These are phyloP conservation scores for Gamarada debralockiae DNA, from an alignment of 495 filamentous ascomycete species.

Conservation along the genomic window DNA sequence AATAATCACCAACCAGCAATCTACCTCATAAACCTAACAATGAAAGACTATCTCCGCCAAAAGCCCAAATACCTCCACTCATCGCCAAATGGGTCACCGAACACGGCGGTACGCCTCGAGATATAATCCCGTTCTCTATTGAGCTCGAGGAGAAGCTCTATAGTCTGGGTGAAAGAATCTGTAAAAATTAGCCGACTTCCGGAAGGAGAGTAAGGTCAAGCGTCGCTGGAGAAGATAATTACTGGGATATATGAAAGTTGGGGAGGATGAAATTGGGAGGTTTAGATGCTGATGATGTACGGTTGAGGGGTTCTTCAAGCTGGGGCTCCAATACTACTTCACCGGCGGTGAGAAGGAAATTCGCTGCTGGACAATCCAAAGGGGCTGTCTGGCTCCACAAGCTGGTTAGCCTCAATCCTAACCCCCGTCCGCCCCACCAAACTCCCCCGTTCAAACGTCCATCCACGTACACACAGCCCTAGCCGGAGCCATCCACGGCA, in stretches of 20 bases:
- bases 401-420: constrained; percentile 8
- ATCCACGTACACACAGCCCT: no score
- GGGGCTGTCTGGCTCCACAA: constrained; percentile 20
- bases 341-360: constrained; percentile 35
- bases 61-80: constrained; percentile 31
- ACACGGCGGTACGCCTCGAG: constrained; percentile 25
- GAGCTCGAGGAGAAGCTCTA: constrained; percentile 29
- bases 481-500: constrained; percentile 27
- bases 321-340: constrained; percentile 32
- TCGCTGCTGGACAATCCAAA: constrained; percentile 30
- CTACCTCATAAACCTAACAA: constrained; percentile 33
- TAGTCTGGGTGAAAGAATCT: constrained; percentile 11
- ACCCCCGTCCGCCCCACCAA: no score
- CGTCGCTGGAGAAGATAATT: constrained; percentile 28
- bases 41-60: constrained; percentile 33
- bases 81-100: constrained; percentile 30
- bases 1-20: constrained; percentile 32
- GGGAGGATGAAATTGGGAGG: no score
- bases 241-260: no score
- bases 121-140: constrained; percentile 31
- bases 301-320: constrained; percentile 28
- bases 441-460: background rate
- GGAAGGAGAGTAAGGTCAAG: constrained; percentile 26
- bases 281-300: no score
- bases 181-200: constrained; percentile 6